phyloP scores from a whole-genome alignment of 306 rosid species.

The Myrica gale region DNA sequence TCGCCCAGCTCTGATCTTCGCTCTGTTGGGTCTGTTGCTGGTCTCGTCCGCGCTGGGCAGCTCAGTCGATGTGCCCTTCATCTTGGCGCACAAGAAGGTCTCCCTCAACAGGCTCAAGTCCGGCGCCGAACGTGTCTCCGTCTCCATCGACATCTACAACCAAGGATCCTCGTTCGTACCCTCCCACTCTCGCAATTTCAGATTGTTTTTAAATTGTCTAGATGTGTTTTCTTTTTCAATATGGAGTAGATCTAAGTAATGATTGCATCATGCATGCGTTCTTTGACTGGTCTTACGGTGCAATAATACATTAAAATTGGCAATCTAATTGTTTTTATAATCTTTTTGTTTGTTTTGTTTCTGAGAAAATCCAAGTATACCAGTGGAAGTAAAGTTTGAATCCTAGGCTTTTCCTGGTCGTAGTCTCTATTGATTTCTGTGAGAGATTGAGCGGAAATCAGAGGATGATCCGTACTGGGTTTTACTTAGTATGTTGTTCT shows the following conservation, averaged over 20 bases:
- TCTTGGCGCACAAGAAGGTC: constrained; percentile 93
- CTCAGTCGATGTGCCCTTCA: constrained; percentile 76
- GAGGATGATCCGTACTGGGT: neutral
- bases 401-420: neutral
- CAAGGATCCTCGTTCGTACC: constrained; percentile 84
- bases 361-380: neutral
- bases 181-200: neutral
- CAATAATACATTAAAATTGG: neutral
- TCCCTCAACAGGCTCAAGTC: constrained; percentile 83
- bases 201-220: constrained; percentile 17
- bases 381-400: neutral
- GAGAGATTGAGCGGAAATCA: neutral
- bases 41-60: constrained; percentile 46
- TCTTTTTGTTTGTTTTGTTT: neutral
- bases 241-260: constrained; percentile 43
- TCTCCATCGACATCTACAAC: constrained; percentile 88
- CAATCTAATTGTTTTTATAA: neutral
- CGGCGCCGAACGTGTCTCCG: constrained; percentile 83
- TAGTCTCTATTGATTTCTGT: neutral
- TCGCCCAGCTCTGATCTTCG: constrained; percentile 35
- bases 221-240: neutral
- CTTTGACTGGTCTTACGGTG: constrained; percentile 4
- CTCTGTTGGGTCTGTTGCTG: constrained; percentile 43
- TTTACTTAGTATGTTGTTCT: neutral
- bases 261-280: constrained; percentile 34